Conservation (phyloP, 2,329 filamentous ascomycete genomes). For the Periconia digitata region DNA sequence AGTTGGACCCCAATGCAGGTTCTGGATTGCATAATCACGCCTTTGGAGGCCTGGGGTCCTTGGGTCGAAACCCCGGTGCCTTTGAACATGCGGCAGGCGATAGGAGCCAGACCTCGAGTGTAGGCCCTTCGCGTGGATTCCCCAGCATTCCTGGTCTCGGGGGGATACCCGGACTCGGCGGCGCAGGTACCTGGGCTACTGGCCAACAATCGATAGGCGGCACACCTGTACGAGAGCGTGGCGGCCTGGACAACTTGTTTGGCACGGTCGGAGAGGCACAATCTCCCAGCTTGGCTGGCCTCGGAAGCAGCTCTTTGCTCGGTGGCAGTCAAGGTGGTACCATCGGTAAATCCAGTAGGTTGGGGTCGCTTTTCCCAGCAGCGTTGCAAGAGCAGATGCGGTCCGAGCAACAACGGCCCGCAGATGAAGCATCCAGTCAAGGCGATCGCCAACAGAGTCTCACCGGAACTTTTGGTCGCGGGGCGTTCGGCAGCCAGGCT, state of each 20-base stretch:
- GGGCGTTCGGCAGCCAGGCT: slow-evolving; percentile 51
- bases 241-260: slow-evolving; percentile 60
- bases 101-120: slow-evolving; percentile 89
- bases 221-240: slow-evolving; percentile 64
- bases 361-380: slow-evolving; percentile 83
- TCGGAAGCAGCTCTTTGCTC: slow-evolving; percentile 67
- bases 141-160: slow-evolving; percentile 62
- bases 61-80: slow-evolving; percentile 48
- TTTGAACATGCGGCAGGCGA: slow-evolving; percentile 71
- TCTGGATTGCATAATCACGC: slow-evolving; percentile 42
- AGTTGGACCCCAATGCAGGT: slow-evolving; percentile 46
- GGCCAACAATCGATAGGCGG: slow-evolving; percentile 77
- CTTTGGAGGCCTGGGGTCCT: slow-evolving; percentile 60
- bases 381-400: slow-evolving; percentile 94
- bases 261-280: slow-evolving; percentile 76
- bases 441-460: slow-evolving; percentile 47
- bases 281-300: slow-evolving; percentile 68
- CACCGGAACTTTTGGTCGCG: slow-evolving; percentile 68
- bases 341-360: slow-evolving; percentile 75
- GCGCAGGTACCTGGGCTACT: slow-evolving; percentile 63
- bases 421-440: slow-evolving; percentile 59
- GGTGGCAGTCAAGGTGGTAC: slow-evolving; percentile 65
- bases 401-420: slow-evolving; percentile 43
- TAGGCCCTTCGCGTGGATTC: slow-evolving; percentile 72
- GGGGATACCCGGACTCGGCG: slow-evolving; percentile 58